Conservation (phyloP, 805 yeast species). For the Ogataea ganodermae region DNA sequence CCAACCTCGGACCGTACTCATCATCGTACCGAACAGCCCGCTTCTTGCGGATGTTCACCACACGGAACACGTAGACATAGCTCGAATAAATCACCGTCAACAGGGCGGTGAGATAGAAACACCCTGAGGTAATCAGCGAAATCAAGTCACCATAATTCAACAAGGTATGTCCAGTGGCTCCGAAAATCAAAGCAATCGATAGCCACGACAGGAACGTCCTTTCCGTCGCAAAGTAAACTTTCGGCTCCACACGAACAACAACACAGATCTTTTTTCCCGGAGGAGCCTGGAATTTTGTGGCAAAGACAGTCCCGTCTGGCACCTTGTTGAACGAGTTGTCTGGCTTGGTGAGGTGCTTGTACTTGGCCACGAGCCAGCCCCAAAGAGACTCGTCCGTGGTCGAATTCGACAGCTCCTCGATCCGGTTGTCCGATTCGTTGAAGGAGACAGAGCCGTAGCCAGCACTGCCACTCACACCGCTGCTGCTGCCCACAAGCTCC, state of each 20-base stretch:
- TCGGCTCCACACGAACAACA: slow-evolving; percentile 96
- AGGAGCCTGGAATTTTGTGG: slow-evolving; percentile 65
- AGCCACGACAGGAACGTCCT: slow-evolving; percentile 94
- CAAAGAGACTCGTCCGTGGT: slow-evolving; percentile 15
- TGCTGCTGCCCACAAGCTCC: slow-evolving; percentile 49
- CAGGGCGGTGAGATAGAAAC: slow-evolving; percentile 81
- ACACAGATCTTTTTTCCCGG: slow-evolving; percentile 87
- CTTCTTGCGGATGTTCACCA: slow-evolving; percentile 77
- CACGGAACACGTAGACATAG: slow-evolving; percentile 77
- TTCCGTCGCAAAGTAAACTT: slow-evolving; percentile 98
- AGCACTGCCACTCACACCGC: slow-evolving; percentile 12
- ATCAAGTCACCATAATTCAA: slow-evolving; percentile 79
- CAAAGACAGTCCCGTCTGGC: slow-evolving; percentile 65
- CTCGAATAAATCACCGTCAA: slow-evolving; percentile 73
- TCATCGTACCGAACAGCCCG: slow-evolving; percentile 86
- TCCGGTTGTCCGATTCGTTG: slow-evolving; percentile 31
- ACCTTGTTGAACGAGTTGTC: slow-evolving; percentile 59
- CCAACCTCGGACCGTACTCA: slow-evolving; percentile 78
- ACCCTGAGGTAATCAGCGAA: slow-evolving; percentile 79
- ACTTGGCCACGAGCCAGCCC: slow-evolving; percentile 19
- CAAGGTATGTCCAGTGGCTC: slow-evolving; percentile 85
- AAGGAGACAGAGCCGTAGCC: slow-evolving; percentile 35
- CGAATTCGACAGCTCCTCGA: slow-evolving; percentile 26
- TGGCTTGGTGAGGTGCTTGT: slow-evolving; percentile 25
- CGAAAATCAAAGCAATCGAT: slow-evolving; percentile 83